These are phyloP conservation scores for Yamadazyma tumulicola DNA, from an alignment of 805 yeast species.

Conservation along the genomic window DNA sequence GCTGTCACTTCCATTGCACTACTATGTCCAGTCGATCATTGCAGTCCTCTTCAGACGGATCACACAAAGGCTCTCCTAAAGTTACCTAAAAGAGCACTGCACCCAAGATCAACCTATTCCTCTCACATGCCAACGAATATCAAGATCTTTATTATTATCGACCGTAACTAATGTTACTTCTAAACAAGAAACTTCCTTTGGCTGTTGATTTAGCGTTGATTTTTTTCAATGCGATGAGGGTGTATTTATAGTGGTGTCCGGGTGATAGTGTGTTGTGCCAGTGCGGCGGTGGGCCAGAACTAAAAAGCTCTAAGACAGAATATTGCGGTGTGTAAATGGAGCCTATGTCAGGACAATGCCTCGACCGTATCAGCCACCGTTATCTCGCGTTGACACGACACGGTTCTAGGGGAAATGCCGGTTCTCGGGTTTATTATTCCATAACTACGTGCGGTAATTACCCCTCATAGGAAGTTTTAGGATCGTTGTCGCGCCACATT, in stretches of 20 bases:
- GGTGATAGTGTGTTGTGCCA: constrained; percentile 4
- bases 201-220: constrained; percentile 49
- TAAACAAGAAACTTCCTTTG: constrained; percentile 25
- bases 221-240: constrained; percentile 1
- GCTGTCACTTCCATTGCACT: no score
- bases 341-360: no score
- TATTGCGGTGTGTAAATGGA: no score
- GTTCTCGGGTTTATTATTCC: no score
- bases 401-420: no score
- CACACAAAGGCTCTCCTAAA: constrained; percentile 75
- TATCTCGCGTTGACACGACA: no score
- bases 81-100: constrained; percentile 61
- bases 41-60: constrained; percentile 70
- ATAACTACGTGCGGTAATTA: no score
- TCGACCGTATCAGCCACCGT: no score
- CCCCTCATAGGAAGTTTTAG: no score
- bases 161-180: constrained; percentile 41
- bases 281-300: no score
- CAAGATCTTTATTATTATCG: constrained; percentile 58
- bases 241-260: not conserved
- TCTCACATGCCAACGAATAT: constrained; percentile 64
- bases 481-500: no score
- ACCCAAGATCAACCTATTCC: constrained; percentile 63
- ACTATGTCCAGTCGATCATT: constrained; percentile 59
- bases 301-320: no score